Percentiles rank a stretch among this genome's conserved stretches.
These are phyloP conservation scores for Lepiota subincarnata DNA, from an alignment of 768 basidiomycete genomes.

Conservation along the genomic window DNA sequence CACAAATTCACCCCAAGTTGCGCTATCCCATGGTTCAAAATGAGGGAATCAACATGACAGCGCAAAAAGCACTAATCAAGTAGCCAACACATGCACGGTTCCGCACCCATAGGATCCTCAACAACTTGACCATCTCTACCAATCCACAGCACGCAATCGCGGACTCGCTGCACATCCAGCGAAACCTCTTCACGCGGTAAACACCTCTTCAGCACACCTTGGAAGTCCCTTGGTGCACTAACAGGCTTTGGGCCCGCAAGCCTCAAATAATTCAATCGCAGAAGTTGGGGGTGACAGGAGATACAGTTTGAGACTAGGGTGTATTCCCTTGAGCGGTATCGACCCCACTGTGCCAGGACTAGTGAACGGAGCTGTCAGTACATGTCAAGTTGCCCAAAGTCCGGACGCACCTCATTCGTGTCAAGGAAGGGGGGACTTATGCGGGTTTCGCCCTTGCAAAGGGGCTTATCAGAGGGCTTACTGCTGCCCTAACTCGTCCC, in stretches of 20 bases:
- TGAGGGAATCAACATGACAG: background rate
- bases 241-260: constrained; percentile 56
- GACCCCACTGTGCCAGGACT: constrained; percentile 18
- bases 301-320: constrained; percentile 46
- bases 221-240: constrained; percentile 34
- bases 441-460: too few relatives aligned
- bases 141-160: constrained; percentile 81
- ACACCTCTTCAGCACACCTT: constrained; percentile 60
- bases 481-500: too few relatives aligned
- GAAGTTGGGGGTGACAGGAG: constrained; percentile 66
- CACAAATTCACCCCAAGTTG: constrained; percentile 93
- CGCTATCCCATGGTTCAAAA: constrained; percentile 34
- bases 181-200: constrained; percentile 79
- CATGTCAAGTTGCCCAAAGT: too few relatives aligned
- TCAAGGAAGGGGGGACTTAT: too few relatives aligned
- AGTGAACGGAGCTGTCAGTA: too few relatives aligned
- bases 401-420: too few relatives aligned
- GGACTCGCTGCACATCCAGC: constrained; percentile 72
- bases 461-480: too few relatives aligned
- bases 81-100: constrained; percentile 68
- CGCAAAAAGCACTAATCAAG: constrained; percentile 44
- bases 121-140: constrained; percentile 64
- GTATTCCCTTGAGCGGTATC: constrained; percentile 46
- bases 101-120: constrained; percentile 53
- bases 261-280: constrained; percentile 63